Conservation (phyloP, 148 eudicot genomes). For the Suaeda aralocaspica region DNA sequence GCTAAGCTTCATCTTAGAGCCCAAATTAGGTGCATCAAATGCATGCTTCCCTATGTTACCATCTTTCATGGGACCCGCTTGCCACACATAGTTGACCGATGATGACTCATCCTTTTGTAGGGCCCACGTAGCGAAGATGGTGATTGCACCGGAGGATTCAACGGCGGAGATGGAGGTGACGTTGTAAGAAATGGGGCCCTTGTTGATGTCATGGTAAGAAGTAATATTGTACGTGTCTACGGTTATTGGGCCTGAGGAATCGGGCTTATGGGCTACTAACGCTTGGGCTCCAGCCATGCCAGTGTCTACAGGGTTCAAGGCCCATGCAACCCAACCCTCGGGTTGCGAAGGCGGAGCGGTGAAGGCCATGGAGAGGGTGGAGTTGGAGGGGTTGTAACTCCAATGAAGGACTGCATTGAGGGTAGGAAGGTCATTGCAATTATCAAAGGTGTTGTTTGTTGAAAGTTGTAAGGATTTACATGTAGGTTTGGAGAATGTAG, state of each 20-base stretch:
- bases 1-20: constrained; percentile 11
- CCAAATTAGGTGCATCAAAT: constrained; percentile 13
- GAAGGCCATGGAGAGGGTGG: constrained; percentile 47
- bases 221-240: constrained; percentile 21
- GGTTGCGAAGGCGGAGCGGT: constrained; percentile 42
- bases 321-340: constrained; percentile 59
- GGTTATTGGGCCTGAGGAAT: not conserved
- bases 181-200: constrained; percentile 32
- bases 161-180: constrained; percentile 19
- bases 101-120: constrained; percentile 8
- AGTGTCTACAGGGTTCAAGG: constrained; percentile 25
- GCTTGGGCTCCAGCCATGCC: constrained; percentile 32
- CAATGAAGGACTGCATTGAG: constrained; percentile 50
- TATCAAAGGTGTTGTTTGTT: constrained; percentile 24
- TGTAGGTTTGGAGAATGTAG: constrained; percentile 19
- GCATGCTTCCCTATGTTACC: constrained; percentile 23
- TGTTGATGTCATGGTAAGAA: constrained; percentile 13
- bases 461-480: constrained; percentile 40
- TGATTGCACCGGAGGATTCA: constrained; percentile 16
- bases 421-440: constrained; percentile 49
- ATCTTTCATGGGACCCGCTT: constrained; percentile 29
- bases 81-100: constrained; percentile 36
- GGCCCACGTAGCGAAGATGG: constrained; percentile 34
- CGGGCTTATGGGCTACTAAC: constrained; percentile 24
- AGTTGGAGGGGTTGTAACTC: constrained; percentile 36